Base-by-base conservation (phyloP, 2,329 filamentous ascomycete genomes). In the Cucurbitaria berberidis region DNA sequence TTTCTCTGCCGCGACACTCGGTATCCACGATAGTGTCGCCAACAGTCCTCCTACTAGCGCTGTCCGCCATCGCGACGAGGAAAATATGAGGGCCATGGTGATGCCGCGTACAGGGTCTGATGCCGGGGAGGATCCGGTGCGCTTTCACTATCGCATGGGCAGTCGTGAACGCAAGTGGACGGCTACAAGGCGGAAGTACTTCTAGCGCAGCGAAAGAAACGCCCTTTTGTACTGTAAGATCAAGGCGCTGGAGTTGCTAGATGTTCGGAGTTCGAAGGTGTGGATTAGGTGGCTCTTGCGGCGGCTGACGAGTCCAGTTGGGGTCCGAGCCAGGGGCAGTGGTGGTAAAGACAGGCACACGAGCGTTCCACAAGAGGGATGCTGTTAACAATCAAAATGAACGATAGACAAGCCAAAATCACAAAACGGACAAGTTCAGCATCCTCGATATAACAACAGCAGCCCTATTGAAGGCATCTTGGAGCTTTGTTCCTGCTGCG, bases 1-100 rank as follows among this genome's bases (percentile, higher is more conserved):
- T 72, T 85, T 86, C 26, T 63, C 60, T 64, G 77, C 82, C 30
- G 56, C 57, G 30, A 51, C 58, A 46, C 63, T 61, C 1, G 73
- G 70, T 26, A 74, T 60, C 68, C 70, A 69, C 26, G 72, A 63
- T 35, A 69, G 49, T 18, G 72, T 63, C 40, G 67, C 67, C 21
- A 74, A 56, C 43, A 76, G 57, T 24, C 66, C 64, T 56, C 62
- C 64, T 26, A 72, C 54, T 42, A 75, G 61, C 16, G 67, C 69
- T 7, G 65, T 69, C 64, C 72, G 68, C 66, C 71, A 72, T 60
- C 60, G 65, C 48, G 66, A 64, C 38, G 59, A 60, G 26, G 60
- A 51, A 48, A 60, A 59, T 67, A 64, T 65, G 51, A 59, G 63
- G 46, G 66, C 57, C 65, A 66, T 68, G 43, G 53, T 58, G 46